Conservation (phyloP, 164 flowering plant genomes). For the Taxillus chinensis region DNA sequence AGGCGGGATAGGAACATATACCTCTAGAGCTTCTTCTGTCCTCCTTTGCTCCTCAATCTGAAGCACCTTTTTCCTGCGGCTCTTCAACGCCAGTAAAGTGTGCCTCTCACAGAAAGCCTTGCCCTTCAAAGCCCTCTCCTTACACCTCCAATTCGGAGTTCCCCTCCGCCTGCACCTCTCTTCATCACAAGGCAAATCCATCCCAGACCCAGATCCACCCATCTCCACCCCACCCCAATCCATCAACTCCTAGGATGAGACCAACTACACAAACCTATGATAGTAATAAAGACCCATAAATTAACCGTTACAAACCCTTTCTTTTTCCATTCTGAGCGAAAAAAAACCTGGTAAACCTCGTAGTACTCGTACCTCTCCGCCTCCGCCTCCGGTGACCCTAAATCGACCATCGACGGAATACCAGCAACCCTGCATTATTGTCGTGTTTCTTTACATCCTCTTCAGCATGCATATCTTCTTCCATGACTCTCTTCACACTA, state of each 20-base stretch:
- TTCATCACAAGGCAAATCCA: not conserved
- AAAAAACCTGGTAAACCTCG: not conserved
- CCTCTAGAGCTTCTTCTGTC: not conserved
- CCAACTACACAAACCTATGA: too few species aligned
- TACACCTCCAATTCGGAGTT: constrained; percentile 11
- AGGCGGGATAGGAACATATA: not conserved
- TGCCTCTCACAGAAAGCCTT: constrained; percentile 6
- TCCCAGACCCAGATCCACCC: not conserved
- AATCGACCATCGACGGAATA: too few species aligned
- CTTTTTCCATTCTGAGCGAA: not conserved
- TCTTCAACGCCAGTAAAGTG: not conserved
- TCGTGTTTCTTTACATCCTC: constrained; percentile 24
- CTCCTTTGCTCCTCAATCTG: not conserved
- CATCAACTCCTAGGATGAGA: not conserved
- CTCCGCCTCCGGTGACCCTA: too few species aligned
- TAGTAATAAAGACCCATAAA: not conserved
- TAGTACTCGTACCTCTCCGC: too few species aligned
- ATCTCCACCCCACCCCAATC: not conserved
- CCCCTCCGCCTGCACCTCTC: constrained; percentile 9
- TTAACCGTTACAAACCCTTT: not conserved
- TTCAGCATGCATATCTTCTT: constrained; percentile 60
- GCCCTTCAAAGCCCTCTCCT: constrained; percentile 10
- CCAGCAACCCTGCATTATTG: constrained; percentile 6
- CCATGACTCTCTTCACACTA: constrained; percentile 74
- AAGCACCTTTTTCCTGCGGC: not conserved